Percentiles rank a stretch among this genome's conserved stretches.
Conservation (phyloP, 192 early-diverging fungal species). For the Spinellus fusiger region DNA sequence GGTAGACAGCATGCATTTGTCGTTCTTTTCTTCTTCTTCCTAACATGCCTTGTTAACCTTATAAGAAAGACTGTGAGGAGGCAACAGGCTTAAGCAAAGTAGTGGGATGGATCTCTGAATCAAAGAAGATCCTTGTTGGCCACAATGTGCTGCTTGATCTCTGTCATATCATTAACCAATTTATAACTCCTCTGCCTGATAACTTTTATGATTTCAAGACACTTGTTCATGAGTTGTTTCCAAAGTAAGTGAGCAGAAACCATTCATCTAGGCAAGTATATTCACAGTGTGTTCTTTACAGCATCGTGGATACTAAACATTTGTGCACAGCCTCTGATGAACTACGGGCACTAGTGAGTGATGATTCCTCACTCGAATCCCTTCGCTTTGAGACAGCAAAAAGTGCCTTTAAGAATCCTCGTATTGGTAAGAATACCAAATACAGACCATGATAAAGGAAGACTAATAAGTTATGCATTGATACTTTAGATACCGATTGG, state of each 20-base stretch:
- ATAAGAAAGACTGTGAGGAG: slow-evolving; percentile 14
- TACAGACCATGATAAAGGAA: slow-evolving; percentile 26
- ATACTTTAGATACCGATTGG: slow-evolving; percentile 20
- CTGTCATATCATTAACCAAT: slow-evolving; percentile 71
- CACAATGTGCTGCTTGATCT: slow-evolving; percentile 91
- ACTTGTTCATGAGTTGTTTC: slow-evolving; percentile 52
- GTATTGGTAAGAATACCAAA: slow-evolving; percentile 35
- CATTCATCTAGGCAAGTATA: background rate
- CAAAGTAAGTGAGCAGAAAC: slow-evolving; percentile 38
- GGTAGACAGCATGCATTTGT: background rate
- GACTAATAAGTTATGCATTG: slow-evolving; percentile 4
- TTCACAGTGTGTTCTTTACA: slow-evolving; percentile 26
- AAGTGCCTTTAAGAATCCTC: slow-evolving; percentile 23
- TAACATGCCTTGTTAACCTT: no score
- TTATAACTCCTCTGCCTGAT: slow-evolving; percentile 61
- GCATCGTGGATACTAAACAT: slow-evolving; percentile 77
- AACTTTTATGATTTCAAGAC: slow-evolving; percentile 65
- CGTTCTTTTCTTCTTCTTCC: background rate
- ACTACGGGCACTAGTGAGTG: background rate
- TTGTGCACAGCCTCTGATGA: slow-evolving; percentile 38
- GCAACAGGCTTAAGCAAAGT: slow-evolving; percentile 64
- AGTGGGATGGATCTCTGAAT: slow-evolving; percentile 67
- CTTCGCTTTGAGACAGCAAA: slow-evolving; percentile 25
- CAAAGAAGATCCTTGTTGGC: slow-evolving; percentile 78
- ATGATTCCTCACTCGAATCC: slow-evolving; percentile 13